These are phyloP conservation scores for Plasmodiophora brassicae DNA, from an alignment of 208 protist species.

Conservation along the genomic window DNA sequence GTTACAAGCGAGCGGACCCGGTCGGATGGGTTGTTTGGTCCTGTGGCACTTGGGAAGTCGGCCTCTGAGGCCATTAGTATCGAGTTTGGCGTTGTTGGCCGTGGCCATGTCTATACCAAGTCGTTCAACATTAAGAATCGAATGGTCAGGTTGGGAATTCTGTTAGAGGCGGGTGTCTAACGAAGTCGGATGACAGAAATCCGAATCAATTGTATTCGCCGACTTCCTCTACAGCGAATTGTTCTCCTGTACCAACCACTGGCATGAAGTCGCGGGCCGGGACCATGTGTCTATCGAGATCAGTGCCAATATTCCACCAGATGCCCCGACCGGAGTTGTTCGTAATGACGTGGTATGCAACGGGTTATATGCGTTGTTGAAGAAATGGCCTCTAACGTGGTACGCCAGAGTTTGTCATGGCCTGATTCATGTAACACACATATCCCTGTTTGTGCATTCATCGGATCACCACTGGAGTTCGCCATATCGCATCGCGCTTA, in stretches of 20 bases:
- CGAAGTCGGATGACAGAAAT: background rate
- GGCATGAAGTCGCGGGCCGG: slow-evolving; percentile 6
- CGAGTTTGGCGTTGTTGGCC: background rate
- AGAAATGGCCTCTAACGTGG: too few species aligned
- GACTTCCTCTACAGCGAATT: background rate
- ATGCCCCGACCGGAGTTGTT: background rate
- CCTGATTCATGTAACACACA: slow-evolving; percentile 14
- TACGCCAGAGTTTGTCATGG: background rate
- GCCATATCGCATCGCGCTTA: background rate
- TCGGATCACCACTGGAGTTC: background rate
- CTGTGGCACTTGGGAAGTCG: background rate
- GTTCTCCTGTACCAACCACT: background rate
- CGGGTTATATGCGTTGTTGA: background rate
- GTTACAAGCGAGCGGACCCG: background rate
- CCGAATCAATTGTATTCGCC: background rate
- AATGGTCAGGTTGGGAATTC: background rate
- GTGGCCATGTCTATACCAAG: background rate
- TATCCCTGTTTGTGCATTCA: background rate
- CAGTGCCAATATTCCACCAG: background rate
- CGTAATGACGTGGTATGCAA: background rate
- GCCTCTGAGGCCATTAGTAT: background rate
- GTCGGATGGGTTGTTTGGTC: background rate
- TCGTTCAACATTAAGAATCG: background rate
- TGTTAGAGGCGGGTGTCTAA: background rate
- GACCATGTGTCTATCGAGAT: background rate